Percentiles rank a stretch among this genome's conserved stretches.
Evolutionary conservation across 139 green algal genomes (phyloP).

Genomic region (Volvox africanus): DNA sequence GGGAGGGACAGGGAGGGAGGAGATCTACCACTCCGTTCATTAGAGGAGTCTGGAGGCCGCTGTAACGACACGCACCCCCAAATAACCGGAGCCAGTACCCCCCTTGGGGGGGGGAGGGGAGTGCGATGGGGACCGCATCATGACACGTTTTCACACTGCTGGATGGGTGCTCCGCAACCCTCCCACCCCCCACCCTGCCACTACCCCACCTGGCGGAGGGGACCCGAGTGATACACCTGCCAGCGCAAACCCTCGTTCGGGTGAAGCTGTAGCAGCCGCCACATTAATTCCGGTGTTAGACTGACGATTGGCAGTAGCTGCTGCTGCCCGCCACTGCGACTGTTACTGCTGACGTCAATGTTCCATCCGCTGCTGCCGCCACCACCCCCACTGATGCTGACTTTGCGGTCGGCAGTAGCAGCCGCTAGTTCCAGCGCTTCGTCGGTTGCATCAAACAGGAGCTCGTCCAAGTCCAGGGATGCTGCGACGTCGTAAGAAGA

Average conservation of each 20-base stretch:
- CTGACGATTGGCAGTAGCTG: background rate
- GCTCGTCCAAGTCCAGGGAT: conserved; percentile 15
- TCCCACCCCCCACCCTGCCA: no score
- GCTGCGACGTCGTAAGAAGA: background rate
- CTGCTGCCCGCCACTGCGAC: background rate
- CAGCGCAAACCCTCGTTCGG: conserved; percentile 33
- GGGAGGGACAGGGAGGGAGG: no score
- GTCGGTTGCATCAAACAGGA: conserved; percentile 16
- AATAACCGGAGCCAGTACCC: no score
- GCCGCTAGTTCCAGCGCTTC: background rate
- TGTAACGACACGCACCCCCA: no score
- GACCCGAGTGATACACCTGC: conserved; percentile 38
- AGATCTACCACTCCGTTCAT: no score
- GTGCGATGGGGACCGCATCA: no score
- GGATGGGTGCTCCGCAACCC: no score
- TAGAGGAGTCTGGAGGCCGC: no score
- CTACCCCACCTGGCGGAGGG: conserved; percentile 8
- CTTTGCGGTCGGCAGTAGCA: no score
- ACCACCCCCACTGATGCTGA: background rate
- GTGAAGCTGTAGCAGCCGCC: conserved; percentile 37
- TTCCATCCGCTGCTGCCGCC: background rate
- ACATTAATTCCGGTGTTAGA: background rate
- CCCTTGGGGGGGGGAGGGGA: no score
- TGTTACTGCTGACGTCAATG: background rate
- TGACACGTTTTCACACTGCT: no score